Evolutionary conservation across 345 rosid genomes (phyloP), one percentile per base, ranked within the genome.

Genomic region (Brassica nigra): DNA sequence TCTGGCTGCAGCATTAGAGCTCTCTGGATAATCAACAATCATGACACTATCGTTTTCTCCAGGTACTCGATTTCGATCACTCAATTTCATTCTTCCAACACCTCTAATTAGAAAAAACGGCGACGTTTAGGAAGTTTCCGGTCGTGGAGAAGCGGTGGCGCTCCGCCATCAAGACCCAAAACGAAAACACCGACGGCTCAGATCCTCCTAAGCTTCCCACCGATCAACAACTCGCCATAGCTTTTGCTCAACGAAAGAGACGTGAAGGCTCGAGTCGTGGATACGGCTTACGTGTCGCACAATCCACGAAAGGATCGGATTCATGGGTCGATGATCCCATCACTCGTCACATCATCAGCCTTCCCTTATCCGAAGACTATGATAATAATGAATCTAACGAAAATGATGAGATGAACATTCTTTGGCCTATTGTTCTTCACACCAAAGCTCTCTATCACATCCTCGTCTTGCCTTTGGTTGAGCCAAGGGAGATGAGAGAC

Each of bases 251-350:
- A 73, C 84, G 96, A 78, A 90, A 86, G 73, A 77, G 78, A 81
- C 87, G 94, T 6, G 98, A 95, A 79, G 98, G 97, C 61, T 92
- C 99, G 36, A 58, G 80, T 28, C 86, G 88, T 55, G 97, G 98
- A 29, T 90, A 84, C 76, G 98, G 98, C 36, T 68, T 95, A 16
- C 90, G 96, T 1, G 86, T 91, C 31, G 57, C 84, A 33, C 94
- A 91, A 75, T 95, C 97, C 8, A 81, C 78, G 2, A 70, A 83
- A 83, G 97, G 98, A 34, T 92, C 92, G 2, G 99, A 95, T 83
- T 89, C 99, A 1, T 92, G 98, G 99, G 88, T 95, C 57, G 99
- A 95, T 83, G 99, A 95, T 76, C 97, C 98, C 10, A 90, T 93
- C 74, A 86, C 89, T 6, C 95, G 91, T 12, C 96, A 95, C 75